Base-by-base conservation (phyloP, 2,329 filamentous ascomycete genomes). In the Colletotrichum ledebouriae region DNA sequence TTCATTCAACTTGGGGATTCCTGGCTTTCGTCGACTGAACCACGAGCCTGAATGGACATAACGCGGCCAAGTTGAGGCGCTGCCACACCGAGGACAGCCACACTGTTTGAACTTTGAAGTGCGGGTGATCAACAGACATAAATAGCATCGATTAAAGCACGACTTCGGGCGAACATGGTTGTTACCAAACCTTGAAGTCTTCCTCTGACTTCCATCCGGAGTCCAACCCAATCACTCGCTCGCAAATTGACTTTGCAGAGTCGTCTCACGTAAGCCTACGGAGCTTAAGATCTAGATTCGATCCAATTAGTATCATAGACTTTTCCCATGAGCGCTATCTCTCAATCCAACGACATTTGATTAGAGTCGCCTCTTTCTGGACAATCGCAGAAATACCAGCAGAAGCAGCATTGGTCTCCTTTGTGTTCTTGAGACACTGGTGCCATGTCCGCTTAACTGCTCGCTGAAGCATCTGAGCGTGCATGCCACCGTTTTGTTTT, bases 381-480 rank as follows among this genome's bases (percentile, higher is more conserved):
- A 46, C 39, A 46, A 37, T 25, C 39, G 20, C 12, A 11, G 12
- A n/a, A 13, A 29, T 6, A 6, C 5, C 15, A 42, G n/a, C 22
- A 20, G 13, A n/a, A 20, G 42, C 34, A 37, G 33, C 29, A 42
- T 41, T 22, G 25, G 56, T 5, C 12, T 50, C 59, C 29, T 50
- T 56, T 57, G 20, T 49, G 12, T 11, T 34, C 17, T 57, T 50
- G 59, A 56, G 49, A 56, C 58, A 56, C 42, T 42, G 63, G 42
- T 25, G 63, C 13, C 49, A n/a, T 56, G 59, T 25, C 25, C 17
- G 29, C 49, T 20, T 15, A 22, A 52, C 15, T 15, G n/a, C 34
- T 12, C 12, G 17, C n/a, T 25, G 39, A 46, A 47, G 39, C 39
- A 59, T 52, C 53, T 49, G 53, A 68, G 53, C 53, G 53, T 68